A percentile compares a stretch with the other conserved stretches of the same genome.
Conservation (phyloP, 305 asterid genomes). For the Coffea humblotiana region DNA sequence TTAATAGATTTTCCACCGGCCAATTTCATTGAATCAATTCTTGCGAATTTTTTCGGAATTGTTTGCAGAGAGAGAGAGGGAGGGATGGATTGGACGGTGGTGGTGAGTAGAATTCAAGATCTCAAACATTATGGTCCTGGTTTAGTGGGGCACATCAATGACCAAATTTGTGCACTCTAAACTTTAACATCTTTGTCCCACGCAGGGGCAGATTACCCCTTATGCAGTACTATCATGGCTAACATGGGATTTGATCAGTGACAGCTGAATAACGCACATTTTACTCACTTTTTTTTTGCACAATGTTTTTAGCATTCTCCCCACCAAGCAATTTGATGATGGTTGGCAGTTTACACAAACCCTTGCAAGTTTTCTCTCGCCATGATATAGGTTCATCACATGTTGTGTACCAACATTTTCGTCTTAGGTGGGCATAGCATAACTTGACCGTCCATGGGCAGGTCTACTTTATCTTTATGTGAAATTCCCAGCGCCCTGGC, state of each 20-base stretch:
- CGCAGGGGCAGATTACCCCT: slow-evolving; percentile 19
- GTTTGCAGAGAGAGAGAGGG: not conserved
- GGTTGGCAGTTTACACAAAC: slow-evolving; percentile 14
- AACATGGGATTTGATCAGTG: slow-evolving; percentile 14
- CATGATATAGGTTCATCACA: slow-evolving; percentile 19
- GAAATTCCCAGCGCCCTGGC: not conserved
- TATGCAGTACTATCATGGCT: slow-evolving; percentile 12
- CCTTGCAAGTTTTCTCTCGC: not conserved
- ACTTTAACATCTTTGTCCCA: slow-evolving; percentile 30
- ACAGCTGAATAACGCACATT: slow-evolving; percentile 7
- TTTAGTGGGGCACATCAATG: slow-evolving; percentile 34
- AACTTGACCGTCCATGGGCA: not conserved
- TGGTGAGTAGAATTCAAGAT: not conserved
- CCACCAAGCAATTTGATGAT: slow-evolving; percentile 11
- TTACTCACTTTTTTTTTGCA: slow-evolving; percentile 5
- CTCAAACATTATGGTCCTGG: slow-evolving; percentile 6
- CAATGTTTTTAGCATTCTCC: not conserved
- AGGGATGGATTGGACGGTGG: slow-evolving; percentile 1
- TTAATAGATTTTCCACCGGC: no score
- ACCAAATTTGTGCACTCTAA: slow-evolving; percentile 23
- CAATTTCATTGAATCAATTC: not conserved
- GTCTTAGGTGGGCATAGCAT: slow-evolving; percentile 11
- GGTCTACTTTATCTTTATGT: not conserved
- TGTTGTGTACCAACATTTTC: slow-evolving; percentile 15
- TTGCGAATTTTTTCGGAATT: not conserved